phyloP scores from a whole-genome alignment of 2,329 filamentous ascomycete species.

The Penicillium sp. region DNA sequence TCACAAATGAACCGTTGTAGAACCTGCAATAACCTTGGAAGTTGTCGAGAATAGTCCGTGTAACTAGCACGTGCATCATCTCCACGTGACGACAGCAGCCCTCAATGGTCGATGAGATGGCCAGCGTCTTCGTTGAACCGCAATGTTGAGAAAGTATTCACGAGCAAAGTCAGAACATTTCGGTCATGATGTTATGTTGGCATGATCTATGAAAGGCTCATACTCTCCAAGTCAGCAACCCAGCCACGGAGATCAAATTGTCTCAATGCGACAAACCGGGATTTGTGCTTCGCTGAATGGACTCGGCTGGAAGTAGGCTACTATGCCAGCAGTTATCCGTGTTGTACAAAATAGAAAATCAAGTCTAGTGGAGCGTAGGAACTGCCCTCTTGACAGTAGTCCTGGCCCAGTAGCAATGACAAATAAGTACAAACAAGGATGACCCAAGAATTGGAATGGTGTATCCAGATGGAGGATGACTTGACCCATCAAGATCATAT shows the following conservation, averaged over 20 bases:
- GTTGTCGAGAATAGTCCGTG: neutral
- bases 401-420: neutral
- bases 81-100: constrained; percentile 4
- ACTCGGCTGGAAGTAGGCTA: neutral
- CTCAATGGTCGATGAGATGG: neutral
- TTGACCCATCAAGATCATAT: neutral
- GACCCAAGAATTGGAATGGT: neutral
- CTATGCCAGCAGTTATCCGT: neutral
- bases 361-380: neutral
- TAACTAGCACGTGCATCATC: neutral
- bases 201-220: neutral
- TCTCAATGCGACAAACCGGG: neutral
- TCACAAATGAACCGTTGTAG: neutral
- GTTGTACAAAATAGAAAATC: neutral
- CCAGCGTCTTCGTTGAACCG: neutral
- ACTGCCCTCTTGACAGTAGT: neutral
- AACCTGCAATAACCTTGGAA: neutral
- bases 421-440: neutral
- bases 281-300: neutral
- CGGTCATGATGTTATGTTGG: neutral
- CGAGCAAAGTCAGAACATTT: neutral
- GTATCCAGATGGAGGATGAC: no score
- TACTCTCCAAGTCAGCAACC: neutral
- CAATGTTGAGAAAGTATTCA: neutral
- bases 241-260: neutral